Percentiles rank a stretch among this genome's conserved stretches.
Evolutionary conservation across 139 green algal species (phyloP).

Genomic region (Pleodorina starrii): DNA sequence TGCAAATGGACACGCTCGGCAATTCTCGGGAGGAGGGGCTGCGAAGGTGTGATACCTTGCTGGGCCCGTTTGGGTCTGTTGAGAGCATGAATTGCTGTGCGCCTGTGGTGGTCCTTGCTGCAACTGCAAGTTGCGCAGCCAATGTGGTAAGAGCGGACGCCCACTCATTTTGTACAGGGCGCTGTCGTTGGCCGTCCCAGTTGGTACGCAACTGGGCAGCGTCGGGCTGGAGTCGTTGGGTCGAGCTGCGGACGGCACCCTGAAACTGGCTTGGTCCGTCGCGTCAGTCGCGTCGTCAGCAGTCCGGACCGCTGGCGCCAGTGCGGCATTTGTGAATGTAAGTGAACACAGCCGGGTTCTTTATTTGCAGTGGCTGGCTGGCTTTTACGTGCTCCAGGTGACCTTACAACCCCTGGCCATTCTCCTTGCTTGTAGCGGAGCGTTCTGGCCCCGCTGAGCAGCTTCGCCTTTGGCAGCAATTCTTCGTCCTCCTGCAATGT

Average conservation of each 20-base stretch:
- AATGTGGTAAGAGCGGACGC: too few relatives aligned
- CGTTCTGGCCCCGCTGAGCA: not conserved
- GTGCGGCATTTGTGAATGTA: conserved; percentile 19
- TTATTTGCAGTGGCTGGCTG: not conserved
- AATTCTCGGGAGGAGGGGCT: not conserved
- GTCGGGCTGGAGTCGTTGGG: conserved; percentile 12
- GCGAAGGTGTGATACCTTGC: conserved; percentile 5
- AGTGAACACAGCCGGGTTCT: not conserved
- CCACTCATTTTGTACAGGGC: not conserved
- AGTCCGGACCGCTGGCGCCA: not conserved
- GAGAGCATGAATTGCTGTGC: too few relatives aligned
- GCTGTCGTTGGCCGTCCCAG: conserved; percentile 16
- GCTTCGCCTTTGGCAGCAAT: conserved; percentile 28
- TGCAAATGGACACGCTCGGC: not conserved
- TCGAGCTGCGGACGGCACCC: not conserved
- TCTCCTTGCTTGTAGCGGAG: conserved; percentile 9
- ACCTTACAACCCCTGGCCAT: not conserved
- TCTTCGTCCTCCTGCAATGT: not conserved
- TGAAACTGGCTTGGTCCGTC: not conserved
- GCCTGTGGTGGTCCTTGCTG: too few relatives aligned
- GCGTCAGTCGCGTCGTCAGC: not conserved
- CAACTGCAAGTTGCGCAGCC: too few relatives aligned
- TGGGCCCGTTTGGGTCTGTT: too few relatives aligned
- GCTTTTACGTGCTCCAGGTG: not conserved
- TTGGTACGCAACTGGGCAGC: conserved; percentile 28